Base-by-base conservation (phyloP, 805 yeast species). In the Ogataea kodamae region DNA sequence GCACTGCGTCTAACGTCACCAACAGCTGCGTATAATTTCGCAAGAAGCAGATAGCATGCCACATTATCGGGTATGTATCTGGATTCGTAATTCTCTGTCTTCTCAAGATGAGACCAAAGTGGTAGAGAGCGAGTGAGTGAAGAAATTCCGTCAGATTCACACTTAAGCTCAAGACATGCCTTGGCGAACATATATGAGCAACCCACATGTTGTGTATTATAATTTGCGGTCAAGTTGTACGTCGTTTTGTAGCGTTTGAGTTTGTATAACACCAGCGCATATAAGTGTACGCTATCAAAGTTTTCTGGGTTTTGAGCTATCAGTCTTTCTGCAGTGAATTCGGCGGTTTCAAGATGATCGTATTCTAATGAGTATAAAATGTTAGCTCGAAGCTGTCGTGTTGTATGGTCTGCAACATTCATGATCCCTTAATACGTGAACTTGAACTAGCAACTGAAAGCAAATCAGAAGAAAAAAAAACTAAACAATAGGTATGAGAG, bases 321-420 rank as follows among this genome's bases (percentile, higher is more conserved):
- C 14, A 87, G 64, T 44, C 95, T 67, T 55, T 92, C 97, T 11
- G 88, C 76, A 4, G 90, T 79, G 60, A 92, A 86, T 51, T 81
- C 88, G 2, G 97, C 97, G 17, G 89, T 82, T 9, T 67, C 61
- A 27, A 73, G 62, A 40, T 83, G 69, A 51, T 78, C 87, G 39
- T 74, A 73, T 48, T 86, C 95, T 23, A 87, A 57, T 9, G 81
- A 72, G 49, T 85, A 82, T 55, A 84, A 62, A n/a, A 82, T 68
- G 2, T 72, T 61, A 8, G 81, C 70, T 35, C 82, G 65, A 27
- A 79, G 68, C 39, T 75, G 62, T 33, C 50, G 44, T 11, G 46
- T 35, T 13, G 54, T 36, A 22, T 43, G 45, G 18, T 49, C 55
- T 10, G 49, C 33, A 12, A 36, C 36, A 25, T 42, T 50, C 57